phyloP scores from a whole-genome alignment of 2,329 filamentous ascomycete genomes.

The Cryphonectria naterciae region DNA sequence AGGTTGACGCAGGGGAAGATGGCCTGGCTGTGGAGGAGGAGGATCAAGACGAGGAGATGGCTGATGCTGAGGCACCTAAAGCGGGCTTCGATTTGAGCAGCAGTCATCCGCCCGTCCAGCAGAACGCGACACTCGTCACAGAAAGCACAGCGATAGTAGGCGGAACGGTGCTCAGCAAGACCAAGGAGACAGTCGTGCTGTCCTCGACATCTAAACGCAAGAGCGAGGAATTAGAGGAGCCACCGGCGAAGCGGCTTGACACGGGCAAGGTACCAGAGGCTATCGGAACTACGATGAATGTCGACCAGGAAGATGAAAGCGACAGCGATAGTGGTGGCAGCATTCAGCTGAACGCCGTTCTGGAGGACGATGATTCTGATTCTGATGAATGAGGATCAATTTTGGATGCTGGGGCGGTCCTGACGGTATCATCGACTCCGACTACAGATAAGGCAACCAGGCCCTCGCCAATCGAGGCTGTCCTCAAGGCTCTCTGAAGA shows the following conservation, averaged over 20 bases:
- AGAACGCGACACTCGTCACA: slow-evolving; percentile 13
- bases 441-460: neutral
- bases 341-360: slow-evolving; percentile 62
- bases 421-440: neutral
- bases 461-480: neutral
- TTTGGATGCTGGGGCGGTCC: neutral
- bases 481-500: neutral
- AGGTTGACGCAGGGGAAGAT: slow-evolving; percentile 43
- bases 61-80: slow-evolving; percentile 24
- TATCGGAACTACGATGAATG: slow-evolving; percentile 20
- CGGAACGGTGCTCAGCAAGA: neutral
- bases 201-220: slow-evolving; percentile 46
- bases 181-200: slow-evolving; percentile 25
- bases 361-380: slow-evolving; percentile 57
- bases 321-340: slow-evolving; percentile 57
- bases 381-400: slow-evolving; percentile 41
- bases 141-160: neutral
- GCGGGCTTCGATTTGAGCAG: slow-evolving; percentile 23
- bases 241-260: slow-evolving; percentile 30
- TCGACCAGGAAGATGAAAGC: slow-evolving; percentile 36
- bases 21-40: slow-evolving; percentile 36
- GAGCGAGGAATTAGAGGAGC: slow-evolving; percentile 45
- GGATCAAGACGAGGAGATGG: slow-evolving; percentile 33
- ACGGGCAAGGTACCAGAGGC: slow-evolving; percentile 31
- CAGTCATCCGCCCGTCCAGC: neutral